Percentiles rank a stretch among this genome's conserved stretches.
Evolutionary conservation across 352 stramenopile species (phyloP).

Genomic region (Globisporangium mamillatum): DNA sequence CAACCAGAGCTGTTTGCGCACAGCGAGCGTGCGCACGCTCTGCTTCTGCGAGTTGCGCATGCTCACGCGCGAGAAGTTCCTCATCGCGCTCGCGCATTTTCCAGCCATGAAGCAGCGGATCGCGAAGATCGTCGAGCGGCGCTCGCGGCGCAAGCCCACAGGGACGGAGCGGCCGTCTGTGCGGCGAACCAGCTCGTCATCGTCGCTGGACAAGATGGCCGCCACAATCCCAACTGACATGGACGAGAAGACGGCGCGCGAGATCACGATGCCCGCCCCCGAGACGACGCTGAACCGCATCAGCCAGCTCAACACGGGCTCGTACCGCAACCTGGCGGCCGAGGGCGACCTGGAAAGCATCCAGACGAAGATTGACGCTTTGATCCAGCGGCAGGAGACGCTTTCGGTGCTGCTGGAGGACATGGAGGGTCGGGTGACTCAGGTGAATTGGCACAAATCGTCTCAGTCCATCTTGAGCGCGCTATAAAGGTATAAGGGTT

Average conservation of each 20-base stretch:
- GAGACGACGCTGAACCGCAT: slow-evolving; percentile 69
- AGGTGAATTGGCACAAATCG: slow-evolving; percentile 12
- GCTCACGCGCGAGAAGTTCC: slow-evolving; percentile 59
- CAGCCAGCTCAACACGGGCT: slow-evolving; percentile 86
- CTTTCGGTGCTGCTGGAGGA: slow-evolving; percentile 40
- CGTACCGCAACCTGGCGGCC: slow-evolving; percentile 62
- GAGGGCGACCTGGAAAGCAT: slow-evolving; percentile 81
- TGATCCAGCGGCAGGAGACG: slow-evolving; percentile 59
- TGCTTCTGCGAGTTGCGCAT: slow-evolving; percentile 75
- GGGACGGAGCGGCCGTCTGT: slow-evolving; percentile 11
- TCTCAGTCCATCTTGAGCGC: slow-evolving; percentile 3
- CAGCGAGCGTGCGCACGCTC: slow-evolving; percentile 60
- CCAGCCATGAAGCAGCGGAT: slow-evolving; percentile 69
- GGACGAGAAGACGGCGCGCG: slow-evolving; percentile 52
- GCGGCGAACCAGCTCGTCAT: slow-evolving; percentile 26
- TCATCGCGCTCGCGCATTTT: slow-evolving; percentile 46
- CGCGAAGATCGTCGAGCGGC: slow-evolving; percentile 71
- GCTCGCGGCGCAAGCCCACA: slow-evolving; percentile 36
- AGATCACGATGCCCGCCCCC: slow-evolving; percentile 34
- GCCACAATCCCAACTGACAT: slow-evolving; percentile 33
- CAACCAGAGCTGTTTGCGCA: slow-evolving; percentile 51
- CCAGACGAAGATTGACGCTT: slow-evolving; percentile 47
- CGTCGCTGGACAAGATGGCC: slow-evolving; percentile 53
- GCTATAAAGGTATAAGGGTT: background rate
- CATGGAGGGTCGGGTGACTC: slow-evolving; percentile 34